phyloP scores from a whole-genome alignment of 1,284 basidiomycete species.

The Ustilago bromivora region DNA sequence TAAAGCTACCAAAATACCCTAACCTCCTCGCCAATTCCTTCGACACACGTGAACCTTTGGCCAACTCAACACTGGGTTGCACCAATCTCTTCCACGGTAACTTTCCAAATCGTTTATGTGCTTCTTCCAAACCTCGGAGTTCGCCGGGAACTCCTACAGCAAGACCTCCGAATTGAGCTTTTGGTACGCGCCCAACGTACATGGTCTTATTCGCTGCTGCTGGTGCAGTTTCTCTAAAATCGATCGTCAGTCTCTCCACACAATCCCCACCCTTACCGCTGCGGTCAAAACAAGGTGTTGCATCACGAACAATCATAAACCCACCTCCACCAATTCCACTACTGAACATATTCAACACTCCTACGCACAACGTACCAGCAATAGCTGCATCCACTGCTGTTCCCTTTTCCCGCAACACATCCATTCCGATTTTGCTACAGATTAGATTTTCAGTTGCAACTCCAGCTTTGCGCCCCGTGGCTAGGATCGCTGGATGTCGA shows the following conservation, averaged over 20 bases:
- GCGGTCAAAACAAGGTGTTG: conserved; percentile 74
- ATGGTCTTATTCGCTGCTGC: conserved; percentile 70
- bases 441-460: conserved; percentile 57
- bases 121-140: conserved; percentile 65
- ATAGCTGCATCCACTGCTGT: conserved; percentile 91
- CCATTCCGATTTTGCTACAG: conserved; percentile 53
- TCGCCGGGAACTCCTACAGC: conserved; percentile 70
- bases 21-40: conserved; percentile 54
- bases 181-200: conserved; percentile 54
- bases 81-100: conserved; percentile 67
- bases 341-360: conserved; percentile 70
- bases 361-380: conserved; percentile 72
- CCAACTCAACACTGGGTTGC: conserved; percentile 62
- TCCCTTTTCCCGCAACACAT: conserved; percentile 76
- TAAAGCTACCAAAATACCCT: conserved; percentile 69
- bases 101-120: conserved; percentile 62
- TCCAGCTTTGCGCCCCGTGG: conserved; percentile 44
- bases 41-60: conserved; percentile 57
- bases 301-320: conserved; percentile 58
- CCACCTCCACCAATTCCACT: conserved; percentile 71
- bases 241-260: conserved; percentile 68
- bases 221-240: conserved; percentile 71
- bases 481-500: conserved; percentile 48
- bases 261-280: conserved; percentile 18
- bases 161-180: conserved; percentile 60